These are phyloP conservation scores for Penicillium paradoxum DNA, from an alignment of 495 filamentous ascomycete species.

Conservation along the genomic window DNA sequence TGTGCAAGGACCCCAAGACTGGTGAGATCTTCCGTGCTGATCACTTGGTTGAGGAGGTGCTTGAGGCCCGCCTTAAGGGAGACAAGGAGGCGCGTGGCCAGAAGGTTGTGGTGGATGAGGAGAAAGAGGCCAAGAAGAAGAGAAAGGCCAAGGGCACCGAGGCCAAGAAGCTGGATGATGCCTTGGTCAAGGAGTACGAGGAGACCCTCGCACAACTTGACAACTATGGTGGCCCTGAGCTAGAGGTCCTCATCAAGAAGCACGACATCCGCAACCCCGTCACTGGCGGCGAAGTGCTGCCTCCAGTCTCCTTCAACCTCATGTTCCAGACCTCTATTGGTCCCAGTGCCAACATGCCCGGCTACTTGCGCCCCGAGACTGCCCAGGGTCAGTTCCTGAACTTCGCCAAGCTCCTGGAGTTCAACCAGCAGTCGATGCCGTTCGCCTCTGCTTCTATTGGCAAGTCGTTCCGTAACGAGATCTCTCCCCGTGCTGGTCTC, in stretches of 20 bases:
- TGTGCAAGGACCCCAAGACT: slow-evolving; percentile 98
- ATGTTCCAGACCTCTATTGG: slow-evolving; percentile 73
- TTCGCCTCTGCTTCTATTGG: slow-evolving; percentile 72
- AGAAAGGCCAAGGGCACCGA: slow-evolving; percentile 55
- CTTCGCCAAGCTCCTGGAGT: slow-evolving; percentile 66
- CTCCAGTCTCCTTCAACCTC: slow-evolving; percentile 66
- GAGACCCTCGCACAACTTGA: slow-evolving; percentile 67
- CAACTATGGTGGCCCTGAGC: slow-evolving; percentile 62
- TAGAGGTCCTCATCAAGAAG: slow-evolving; percentile 59
- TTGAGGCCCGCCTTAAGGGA: slow-evolving; percentile 76
- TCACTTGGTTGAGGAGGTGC: slow-evolving; percentile 89
- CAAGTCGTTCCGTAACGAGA: slow-evolving; percentile 73
- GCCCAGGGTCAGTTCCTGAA: slow-evolving; percentile 66
- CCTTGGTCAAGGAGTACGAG: slow-evolving; percentile 61
- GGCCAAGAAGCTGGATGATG: slow-evolving; percentile 60
- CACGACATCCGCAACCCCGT: slow-evolving; percentile 61
- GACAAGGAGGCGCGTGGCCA: slow-evolving; percentile 73
- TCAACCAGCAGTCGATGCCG: slow-evolving; percentile 65
- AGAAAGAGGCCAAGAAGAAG: slow-evolving; percentile 62
- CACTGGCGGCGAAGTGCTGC: slow-evolving; percentile 54
- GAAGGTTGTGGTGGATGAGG: slow-evolving; percentile 61
- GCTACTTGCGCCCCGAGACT: slow-evolving; percentile 62
- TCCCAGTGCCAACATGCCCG: slow-evolving; percentile 58
- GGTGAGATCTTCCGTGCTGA: slow-evolving; percentile 95
- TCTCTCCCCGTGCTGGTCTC: slow-evolving; percentile 62